Base-by-base conservation (phyloP, 2,329 filamentous ascomycete species). In the Talaromyces rugulosus region DNA sequence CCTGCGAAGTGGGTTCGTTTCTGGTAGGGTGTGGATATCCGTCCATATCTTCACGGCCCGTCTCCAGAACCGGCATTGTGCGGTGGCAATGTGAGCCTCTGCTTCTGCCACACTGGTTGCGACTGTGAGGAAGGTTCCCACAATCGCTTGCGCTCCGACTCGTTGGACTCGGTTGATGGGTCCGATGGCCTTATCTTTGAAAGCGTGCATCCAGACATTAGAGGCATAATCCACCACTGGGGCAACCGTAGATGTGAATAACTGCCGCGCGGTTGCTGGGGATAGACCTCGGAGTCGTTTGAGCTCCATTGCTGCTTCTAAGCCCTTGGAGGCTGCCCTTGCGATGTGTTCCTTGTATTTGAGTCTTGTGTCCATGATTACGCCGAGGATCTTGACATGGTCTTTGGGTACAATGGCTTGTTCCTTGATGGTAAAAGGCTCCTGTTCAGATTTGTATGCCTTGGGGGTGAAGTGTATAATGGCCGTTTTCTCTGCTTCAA, bases 391-490 rank as follows among this genome's bases (percentile, higher is more conserved):
- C 59, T 69, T 69, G 40, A 71, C 65, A 53, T 53, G 16, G 51
- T 53, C 23, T 53, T 53, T 53, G 5, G 27, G 27, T 53, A 31
- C n/a, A 7, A 56, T 8, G 18, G 34, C 9, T 44, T 56, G 5
- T 57, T 12, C 18, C 60, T 68, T 66, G 27, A 68, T 63, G 8
- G 42, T 67, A 54, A 68, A 67, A 14, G 64, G 52, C 57, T 62
- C 58, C 51, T 66, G 44, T 33, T 66, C 65, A 12, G 55, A 62
- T 64, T 68, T 68, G 57, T 64, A 40, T 23, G 54, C 57, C 58
- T 68, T 72, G 44, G 67, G 40, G 4, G 71, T 70, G 61, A 77
- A 73, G 66, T 75, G 67, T 66, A 75, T 73, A 42, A 74, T 70
- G 11, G 66, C 65, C 56, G 69, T 76, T 67, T 76, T 75, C 18